Evolutionary conservation across 2,329 filamentous ascomycete genomes (phyloP).

Genomic region (Verticillium nonalfalfae): DNA sequence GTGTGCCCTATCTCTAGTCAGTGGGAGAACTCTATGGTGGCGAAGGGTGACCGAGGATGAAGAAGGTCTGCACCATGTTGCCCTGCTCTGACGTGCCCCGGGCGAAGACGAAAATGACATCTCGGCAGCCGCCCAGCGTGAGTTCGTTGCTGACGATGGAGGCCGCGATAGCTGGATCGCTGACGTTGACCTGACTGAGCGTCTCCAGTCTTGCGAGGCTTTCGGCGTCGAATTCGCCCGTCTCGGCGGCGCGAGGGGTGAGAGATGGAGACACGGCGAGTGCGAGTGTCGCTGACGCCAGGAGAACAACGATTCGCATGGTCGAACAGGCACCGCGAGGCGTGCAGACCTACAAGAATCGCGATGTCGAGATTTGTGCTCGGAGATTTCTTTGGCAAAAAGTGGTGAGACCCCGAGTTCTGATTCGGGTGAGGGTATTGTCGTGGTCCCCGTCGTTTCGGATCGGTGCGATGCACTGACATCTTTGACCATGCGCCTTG

Average conservation of each 20-base stretch:
- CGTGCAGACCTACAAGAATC: not conserved
- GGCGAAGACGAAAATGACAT: constrained; percentile 15
- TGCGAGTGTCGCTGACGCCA: not conserved
- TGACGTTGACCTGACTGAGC: not conserved
- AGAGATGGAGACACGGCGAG: not conserved
- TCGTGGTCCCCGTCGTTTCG: not conserved
- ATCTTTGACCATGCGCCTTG: not conserved
- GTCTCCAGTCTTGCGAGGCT: not conserved
- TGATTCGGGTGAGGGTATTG: not conserved
- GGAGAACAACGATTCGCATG: not conserved
- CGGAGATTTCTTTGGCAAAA: not conserved
- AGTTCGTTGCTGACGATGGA: constrained; percentile 11
- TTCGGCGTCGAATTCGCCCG: not conserved
- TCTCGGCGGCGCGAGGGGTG: not conserved
- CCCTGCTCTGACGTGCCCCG: constrained; percentile 14
- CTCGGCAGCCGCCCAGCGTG: constrained; percentile 12
- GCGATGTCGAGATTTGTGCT: not conserved
- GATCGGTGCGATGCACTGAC: not conserved
- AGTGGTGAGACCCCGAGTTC: not conserved
- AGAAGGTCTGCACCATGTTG: constrained; percentile 10
- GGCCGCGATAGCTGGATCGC: not conserved
- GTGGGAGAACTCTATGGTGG: not conserved
- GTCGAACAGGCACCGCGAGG: not conserved
- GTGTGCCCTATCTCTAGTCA: constrained; percentile 4
- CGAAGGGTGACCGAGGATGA: not conserved